phyloP scores from a whole-genome alignment of 2,329 filamentous ascomycete genomes.

The Epichloe hybrida region DNA sequence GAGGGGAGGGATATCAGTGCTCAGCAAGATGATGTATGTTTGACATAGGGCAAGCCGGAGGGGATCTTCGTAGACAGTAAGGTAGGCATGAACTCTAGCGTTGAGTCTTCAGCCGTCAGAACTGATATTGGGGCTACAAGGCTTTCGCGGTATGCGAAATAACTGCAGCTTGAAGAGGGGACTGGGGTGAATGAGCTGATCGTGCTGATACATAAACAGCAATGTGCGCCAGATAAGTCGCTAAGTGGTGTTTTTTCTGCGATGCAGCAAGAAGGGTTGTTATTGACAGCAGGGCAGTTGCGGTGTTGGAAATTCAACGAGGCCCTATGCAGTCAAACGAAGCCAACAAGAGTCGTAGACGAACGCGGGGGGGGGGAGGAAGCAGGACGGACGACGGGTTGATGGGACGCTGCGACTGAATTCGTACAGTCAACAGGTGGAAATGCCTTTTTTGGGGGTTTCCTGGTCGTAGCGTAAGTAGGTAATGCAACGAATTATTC shows the following conservation, averaged over 20 bases:
- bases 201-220: constrained; percentile 98
- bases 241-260: constrained; percentile 16
- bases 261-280: not conserved
- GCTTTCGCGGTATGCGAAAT: constrained; percentile 93
- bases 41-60: constrained; percentile 42
- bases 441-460: not conserved
- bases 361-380: not conserved
- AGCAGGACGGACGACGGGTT: not conserved
- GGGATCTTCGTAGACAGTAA: constrained; percentile 32
- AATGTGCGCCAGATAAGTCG: constrained; percentile 19
- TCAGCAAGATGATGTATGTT: constrained; percentile 36
- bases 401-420: constrained; percentile 9
- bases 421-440: constrained; percentile 6
- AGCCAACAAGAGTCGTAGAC: not conserved
- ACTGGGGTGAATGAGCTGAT: constrained; percentile 79
- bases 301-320: not conserved
- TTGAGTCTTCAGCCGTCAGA: constrained; percentile 71
- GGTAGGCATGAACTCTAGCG: constrained; percentile 44
- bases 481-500: not conserved
- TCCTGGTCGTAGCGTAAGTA: not conserved
- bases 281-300: not conserved
- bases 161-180: constrained; percentile 92
- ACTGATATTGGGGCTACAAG: constrained; percentile 77
- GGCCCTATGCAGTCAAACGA: not conserved
- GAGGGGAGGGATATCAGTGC: constrained; percentile 35